These are phyloP conservation scores for Posidonia australis DNA, from an alignment of 106 monocot genomes.

Conservation along the genomic window DNA sequence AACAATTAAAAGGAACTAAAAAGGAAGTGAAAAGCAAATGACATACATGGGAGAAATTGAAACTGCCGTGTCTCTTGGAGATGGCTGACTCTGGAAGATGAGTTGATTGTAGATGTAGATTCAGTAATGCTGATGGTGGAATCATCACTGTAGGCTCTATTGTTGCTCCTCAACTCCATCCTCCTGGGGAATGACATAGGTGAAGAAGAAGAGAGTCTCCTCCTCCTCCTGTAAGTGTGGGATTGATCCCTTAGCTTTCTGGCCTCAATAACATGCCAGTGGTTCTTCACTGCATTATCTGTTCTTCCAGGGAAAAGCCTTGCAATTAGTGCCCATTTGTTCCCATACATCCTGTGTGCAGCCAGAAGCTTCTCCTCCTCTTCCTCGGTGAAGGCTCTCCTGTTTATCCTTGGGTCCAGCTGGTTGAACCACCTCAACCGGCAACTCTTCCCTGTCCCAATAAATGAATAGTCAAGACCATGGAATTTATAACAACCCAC, in stretches of 20 bases:
- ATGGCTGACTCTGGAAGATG: background rate
- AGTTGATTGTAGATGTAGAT: background rate
- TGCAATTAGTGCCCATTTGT: conserved; percentile 10
- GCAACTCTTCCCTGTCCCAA: conserved; percentile 2
- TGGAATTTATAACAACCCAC: too few species aligned
- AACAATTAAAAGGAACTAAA: too few species aligned
- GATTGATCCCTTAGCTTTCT: background rate
- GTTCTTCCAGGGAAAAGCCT: conserved; percentile 16
- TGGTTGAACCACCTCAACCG: conserved; percentile 11
- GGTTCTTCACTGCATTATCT: conserved; percentile 16
- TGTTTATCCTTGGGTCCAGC: conserved; percentile 7
- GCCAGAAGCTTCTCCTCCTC: conserved; percentile 10
- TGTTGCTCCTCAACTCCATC: too few species aligned
- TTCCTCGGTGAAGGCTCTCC: background rate
- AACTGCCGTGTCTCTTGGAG: background rate
- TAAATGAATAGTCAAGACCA: too few species aligned
- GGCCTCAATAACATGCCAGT: conserved; percentile 15
- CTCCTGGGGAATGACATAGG: background rate
- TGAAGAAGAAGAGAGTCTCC: background rate
- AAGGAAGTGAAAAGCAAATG: background rate
- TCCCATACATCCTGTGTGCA: conserved; percentile 8
- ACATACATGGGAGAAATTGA: background rate
- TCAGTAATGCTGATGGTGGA: background rate
- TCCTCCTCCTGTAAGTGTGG: background rate
- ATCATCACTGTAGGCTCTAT: background rate